These are phyloP conservation scores for Meyerozyma elateridarum DNA, from an alignment of 1,139 yeast genomes.

Conservation along the genomic window DNA sequence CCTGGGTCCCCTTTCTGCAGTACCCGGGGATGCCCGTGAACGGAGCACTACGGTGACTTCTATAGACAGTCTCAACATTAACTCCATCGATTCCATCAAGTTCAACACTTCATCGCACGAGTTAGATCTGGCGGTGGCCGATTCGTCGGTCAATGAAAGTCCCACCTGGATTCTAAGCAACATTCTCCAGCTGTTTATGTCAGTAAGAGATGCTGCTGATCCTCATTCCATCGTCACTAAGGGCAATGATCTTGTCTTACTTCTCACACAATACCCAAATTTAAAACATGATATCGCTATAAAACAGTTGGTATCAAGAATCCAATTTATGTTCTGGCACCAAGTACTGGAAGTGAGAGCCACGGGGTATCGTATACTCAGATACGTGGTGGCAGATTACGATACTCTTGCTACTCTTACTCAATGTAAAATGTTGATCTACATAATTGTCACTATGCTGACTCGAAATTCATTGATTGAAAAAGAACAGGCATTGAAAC, in stretches of 20 bases:
- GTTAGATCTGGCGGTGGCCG: background rate
- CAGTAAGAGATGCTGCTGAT: slow-evolving; percentile 27
- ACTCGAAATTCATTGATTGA: slow-evolving; percentile 55
- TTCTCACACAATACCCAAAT: slow-evolving; percentile 57
- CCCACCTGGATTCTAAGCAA: slow-evolving; percentile 39
- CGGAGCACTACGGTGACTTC: slow-evolving; percentile 20
- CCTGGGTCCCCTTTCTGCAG: no score
- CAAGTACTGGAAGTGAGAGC: slow-evolving; percentile 62
- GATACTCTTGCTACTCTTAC: slow-evolving; percentile 46
- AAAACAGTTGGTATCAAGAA: slow-evolving; percentile 53
- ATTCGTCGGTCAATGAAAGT: slow-evolving; percentile 14
- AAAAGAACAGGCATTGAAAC: slow-evolving; percentile 72
- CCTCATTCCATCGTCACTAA: slow-evolving; percentile 48
- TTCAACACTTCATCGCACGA: slow-evolving; percentile 6
- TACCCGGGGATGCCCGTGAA: no score
- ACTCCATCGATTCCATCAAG: slow-evolving; percentile 14
- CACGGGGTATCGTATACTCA: slow-evolving; percentile 68
- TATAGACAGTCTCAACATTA: slow-evolving; percentile 18
- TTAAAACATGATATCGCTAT: slow-evolving; percentile 64
- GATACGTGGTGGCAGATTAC: slow-evolving; percentile 55
- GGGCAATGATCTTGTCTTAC: slow-evolving; percentile 58
- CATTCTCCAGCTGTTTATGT: slow-evolving; percentile 23
- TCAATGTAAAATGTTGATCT: slow-evolving; percentile 52
- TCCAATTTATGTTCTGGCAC: slow-evolving; percentile 59
- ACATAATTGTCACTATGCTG: slow-evolving; percentile 61